Conservation (phyloP, 768 basidiomycete genomes). For the Strobilomyces dryophilus region DNA sequence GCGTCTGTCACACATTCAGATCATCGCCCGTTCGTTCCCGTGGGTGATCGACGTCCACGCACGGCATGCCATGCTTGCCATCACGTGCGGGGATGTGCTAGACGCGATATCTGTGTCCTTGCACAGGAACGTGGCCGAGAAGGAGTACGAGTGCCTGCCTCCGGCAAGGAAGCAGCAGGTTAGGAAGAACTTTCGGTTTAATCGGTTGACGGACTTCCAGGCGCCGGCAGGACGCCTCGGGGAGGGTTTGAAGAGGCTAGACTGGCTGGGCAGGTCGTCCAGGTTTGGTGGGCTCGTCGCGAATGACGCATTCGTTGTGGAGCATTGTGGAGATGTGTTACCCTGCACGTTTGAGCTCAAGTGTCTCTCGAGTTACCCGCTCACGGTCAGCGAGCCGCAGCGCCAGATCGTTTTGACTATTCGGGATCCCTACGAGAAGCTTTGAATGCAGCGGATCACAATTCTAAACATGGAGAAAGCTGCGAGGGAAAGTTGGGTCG, state of each 20-base stretch:
- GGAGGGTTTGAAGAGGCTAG: constrained; percentile 58
- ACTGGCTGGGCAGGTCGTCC: constrained; percentile 57
- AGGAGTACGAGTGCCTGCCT: constrained; percentile 47
- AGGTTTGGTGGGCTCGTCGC: constrained; percentile 59
- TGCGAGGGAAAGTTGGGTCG: too few relatives aligned
- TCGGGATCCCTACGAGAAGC: too few relatives aligned
- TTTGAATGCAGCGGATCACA: too few relatives aligned
- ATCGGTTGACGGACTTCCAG: constrained; percentile 57
- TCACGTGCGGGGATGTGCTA: constrained; percentile 66
- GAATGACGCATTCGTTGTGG: constrained; percentile 30
- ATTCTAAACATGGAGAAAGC: too few relatives aligned
- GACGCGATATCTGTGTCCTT: constrained; percentile 50
- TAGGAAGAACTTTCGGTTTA: constrained; percentile 53
- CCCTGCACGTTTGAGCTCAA: constrained; percentile 60
- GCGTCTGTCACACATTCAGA: constrained; percentile 46
- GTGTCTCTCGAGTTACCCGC: constrained; percentile 43
- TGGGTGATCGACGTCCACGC: constrained; percentile 53
- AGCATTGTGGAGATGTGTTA: constrained; percentile 41
- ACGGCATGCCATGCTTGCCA: constrained; percentile 42
- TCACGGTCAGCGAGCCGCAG: constrained; percentile 47
- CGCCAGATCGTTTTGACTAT: neutral
- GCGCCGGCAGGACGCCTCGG: constrained; percentile 70
- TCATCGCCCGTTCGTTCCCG: constrained; percentile 52
- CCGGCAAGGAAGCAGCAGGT: constrained; percentile 37
- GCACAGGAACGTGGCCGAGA: constrained; percentile 44